Conservation (phyloP, 441 rosid genomes). For the Geranium incanum region DNA sequence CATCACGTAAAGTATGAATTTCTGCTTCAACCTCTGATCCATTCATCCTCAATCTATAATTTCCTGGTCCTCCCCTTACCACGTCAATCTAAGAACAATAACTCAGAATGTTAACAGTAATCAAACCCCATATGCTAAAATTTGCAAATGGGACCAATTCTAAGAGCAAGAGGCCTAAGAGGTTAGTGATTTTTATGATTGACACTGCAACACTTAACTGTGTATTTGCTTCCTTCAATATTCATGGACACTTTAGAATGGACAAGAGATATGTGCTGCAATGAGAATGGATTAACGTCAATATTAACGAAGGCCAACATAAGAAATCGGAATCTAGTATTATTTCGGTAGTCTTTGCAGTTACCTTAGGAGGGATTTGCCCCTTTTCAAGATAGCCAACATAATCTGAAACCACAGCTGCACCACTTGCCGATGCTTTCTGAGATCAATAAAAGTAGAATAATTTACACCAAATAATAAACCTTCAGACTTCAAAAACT, state of each 20-base stretch:
- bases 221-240: conserved; percentile 99
- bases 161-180: conserved; percentile 2
- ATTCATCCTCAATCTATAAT: conserved; percentile 82
- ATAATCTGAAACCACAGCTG: conserved; percentile 95
- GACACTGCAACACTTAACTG: conserved; percentile 40
- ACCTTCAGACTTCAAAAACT: conserved; percentile 5
- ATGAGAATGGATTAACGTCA: conserved; percentile 23
- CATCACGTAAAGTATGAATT: conserved; percentile 98
- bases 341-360: conserved; percentile 5
- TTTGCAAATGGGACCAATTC: background rate
- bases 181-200: conserved; percentile 14
- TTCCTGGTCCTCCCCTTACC: conserved; percentile 93
- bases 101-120: conserved; percentile 15
- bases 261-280: conserved; percentile 94
- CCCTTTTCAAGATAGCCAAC: conserved; percentile 99
- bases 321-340: background rate
- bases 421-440: conserved; percentile 97
- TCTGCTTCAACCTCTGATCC: conserved; percentile 90
- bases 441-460: conserved; percentile 31
- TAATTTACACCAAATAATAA: conserved; percentile 5
- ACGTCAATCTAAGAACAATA: conserved; percentile 62
- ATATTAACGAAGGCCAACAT: conserved; percentile 17
- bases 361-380: conserved; percentile 99
- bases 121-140: background rate
- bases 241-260: conserved; percentile 94